phyloP scores from a whole-genome alignment of 1,284 basidiomycete genomes.

The Heterobasidion annosum region DNA sequence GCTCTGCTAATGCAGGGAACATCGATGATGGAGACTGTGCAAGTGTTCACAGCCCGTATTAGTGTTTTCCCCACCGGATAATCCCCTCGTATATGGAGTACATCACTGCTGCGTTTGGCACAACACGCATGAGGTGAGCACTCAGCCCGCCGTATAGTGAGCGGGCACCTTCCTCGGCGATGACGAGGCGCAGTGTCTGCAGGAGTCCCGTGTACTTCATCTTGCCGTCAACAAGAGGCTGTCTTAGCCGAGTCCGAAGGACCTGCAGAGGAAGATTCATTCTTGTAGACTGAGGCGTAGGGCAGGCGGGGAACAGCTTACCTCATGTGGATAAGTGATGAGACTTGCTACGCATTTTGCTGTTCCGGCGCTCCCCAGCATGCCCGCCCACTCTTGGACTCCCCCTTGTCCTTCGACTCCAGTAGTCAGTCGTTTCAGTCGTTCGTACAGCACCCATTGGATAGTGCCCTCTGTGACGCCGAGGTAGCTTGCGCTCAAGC shows the following conservation, averaged over 20 bases:
- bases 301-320: constrained; percentile 22
- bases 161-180: constrained; percentile 83
- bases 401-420: constrained; percentile 48
- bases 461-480: constrained; percentile 97
- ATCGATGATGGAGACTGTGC: too few relatives aligned
- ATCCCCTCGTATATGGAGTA: constrained; percentile 80
- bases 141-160: constrained; percentile 90
- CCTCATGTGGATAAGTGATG: constrained; percentile 97
- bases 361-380: constrained; percentile 86
- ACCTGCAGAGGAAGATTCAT: constrained; percentile 41
- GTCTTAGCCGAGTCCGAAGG: constrained; percentile 85
- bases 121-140: constrained; percentile 93
- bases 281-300: background rate
- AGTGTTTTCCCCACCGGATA: constrained; percentile 42
- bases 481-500: constrained; percentile 89
- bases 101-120: constrained; percentile 97
- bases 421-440: constrained; percentile 58
- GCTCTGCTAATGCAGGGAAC: background rate
- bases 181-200: constrained; percentile 81
- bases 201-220: constrained; percentile 82
- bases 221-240: constrained; percentile 69
- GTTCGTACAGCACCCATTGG: constrained; percentile 96
- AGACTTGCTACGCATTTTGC: constrained; percentile 92
- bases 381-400: constrained; percentile 61
- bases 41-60: background rate